phyloP scores from a whole-genome alignment of 2,329 filamentous ascomycete species.

The Trichoderma sp. region DNA sequence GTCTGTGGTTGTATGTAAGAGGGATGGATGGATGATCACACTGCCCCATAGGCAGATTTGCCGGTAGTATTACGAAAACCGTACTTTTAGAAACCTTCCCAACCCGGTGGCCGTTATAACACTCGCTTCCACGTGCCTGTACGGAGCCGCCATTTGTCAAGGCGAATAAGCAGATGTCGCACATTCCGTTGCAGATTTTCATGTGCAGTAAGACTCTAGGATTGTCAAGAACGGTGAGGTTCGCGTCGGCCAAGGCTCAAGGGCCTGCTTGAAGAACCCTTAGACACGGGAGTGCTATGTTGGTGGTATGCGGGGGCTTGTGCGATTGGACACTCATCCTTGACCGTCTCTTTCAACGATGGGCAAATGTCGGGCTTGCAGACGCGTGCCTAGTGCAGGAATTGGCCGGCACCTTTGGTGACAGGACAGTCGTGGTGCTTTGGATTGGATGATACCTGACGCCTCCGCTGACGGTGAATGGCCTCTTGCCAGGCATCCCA shows the following conservation, averaged over 20 bases:
- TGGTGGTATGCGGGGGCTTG: conserved; percentile 3
- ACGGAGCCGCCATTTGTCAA: not conserved
- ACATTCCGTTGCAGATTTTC: not conserved
- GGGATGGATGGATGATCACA: not conserved
- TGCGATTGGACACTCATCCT: conserved; percentile 6
- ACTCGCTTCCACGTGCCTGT: not conserved
- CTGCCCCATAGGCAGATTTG: not conserved
- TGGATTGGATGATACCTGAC: not conserved
- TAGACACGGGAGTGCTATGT: not conserved
- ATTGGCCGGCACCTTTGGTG: not conserved
- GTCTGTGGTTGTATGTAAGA: not conserved
- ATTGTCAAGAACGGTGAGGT: not conserved
- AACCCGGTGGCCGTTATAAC: not conserved
- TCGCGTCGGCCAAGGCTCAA: not conserved
- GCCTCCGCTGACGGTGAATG: not conserved
- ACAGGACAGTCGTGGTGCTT: not conserved
- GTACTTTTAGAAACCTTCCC: not conserved
- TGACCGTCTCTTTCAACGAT: conserved; percentile 6
- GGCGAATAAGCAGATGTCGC: not conserved
- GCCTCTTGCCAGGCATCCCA: not conserved
- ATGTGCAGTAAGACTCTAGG: not conserved
- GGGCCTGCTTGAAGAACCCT: not conserved
- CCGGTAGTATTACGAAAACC: not conserved
- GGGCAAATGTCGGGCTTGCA: conserved; percentile 1
- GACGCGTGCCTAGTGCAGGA: not conserved